Conservation (phyloP, 208 protist genomes). For the Trypanosoma cruzi region DNA sequence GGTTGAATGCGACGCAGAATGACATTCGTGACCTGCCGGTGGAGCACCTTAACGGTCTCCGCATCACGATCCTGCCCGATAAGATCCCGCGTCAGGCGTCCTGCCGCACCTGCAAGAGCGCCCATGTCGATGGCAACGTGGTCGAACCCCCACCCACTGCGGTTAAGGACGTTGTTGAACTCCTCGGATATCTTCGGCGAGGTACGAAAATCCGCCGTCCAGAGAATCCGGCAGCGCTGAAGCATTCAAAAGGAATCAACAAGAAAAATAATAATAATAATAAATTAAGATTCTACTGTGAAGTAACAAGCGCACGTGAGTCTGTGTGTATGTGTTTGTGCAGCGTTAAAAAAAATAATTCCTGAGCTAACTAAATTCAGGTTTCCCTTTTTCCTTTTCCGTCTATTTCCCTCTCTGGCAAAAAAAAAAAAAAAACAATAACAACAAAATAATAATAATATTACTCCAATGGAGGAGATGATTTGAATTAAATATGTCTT, state of each 20-base stretch:
- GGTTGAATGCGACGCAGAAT: slow-evolving; percentile 60
- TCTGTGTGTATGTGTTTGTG: neutral
- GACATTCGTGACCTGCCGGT: slow-evolving; percentile 50
- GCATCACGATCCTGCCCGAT: slow-evolving; percentile 62
- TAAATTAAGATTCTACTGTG: neutral
- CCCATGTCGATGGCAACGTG: slow-evolving; percentile 74
- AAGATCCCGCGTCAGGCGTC: slow-evolving; percentile 61
- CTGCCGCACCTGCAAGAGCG: slow-evolving; percentile 37
- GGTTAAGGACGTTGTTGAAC: slow-evolving; percentile 52
- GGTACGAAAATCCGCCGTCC: slow-evolving; percentile 43
- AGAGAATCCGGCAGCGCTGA: slow-evolving; percentile 22
- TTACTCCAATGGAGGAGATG: slow-evolving; percentile 1
- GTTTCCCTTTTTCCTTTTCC: neutral
- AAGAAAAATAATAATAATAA: neutral
- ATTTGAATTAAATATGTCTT: neutral
- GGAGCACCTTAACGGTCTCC: slow-evolving; percentile 61
- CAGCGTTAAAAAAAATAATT: neutral
- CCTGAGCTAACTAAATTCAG: neutral
- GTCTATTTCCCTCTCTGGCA: too few relatives aligned
- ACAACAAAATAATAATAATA: too few relatives aligned
- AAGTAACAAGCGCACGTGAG: too few relatives aligned
- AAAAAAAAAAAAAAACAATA: neutral
- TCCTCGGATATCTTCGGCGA: slow-evolving; percentile 47
- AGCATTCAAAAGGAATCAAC: slow-evolving; percentile 20
- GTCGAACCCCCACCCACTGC: slow-evolving; percentile 45